Evolutionary conservation across 306 rosid genomes (phyloP).

Genomic region (Rosa multiflora): DNA sequence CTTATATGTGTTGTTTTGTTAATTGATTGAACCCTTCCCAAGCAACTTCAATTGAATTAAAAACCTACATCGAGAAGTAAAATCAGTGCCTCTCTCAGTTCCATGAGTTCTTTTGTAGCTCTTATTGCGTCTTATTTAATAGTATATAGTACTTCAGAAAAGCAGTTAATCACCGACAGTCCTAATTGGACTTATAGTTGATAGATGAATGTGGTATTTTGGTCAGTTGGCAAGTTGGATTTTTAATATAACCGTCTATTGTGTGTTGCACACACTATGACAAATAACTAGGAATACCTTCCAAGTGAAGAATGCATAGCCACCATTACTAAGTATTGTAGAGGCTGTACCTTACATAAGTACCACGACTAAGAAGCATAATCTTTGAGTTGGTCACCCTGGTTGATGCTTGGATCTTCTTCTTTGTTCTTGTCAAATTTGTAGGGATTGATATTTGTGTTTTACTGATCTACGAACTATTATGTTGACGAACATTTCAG

Average conservation of each 20-base stretch:
- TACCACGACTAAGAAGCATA: not conserved
- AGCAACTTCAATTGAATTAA: not conserved
- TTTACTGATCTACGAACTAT: not conserved
- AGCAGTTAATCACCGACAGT: not conserved
- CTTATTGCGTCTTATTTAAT: not conserved
- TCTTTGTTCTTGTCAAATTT: not conserved
- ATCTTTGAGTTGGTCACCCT: constrained; percentile 3
- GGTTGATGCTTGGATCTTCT: not conserved
- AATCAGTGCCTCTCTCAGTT: not conserved
- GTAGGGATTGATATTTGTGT: not conserved
- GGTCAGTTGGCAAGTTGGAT: not conserved
- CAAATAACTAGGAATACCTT: not conserved
- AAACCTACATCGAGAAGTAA: not conserved
- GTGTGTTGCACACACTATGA: not conserved
- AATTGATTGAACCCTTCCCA: constrained; percentile 4
- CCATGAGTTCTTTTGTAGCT: not conserved
- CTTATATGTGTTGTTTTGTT: constrained; percentile 11
- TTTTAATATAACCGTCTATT: not conserved
- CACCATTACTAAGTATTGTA: not conserved
- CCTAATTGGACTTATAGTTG: not conserved
- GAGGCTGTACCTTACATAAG: not conserved
- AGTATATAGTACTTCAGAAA: not conserved
- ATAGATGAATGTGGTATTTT: not conserved
- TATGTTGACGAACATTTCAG: constrained; percentile 45
- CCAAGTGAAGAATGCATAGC: not conserved